Base-by-base conservation (phyloP, 306 rosid genomes). In the Prunus davidiana region DNA sequence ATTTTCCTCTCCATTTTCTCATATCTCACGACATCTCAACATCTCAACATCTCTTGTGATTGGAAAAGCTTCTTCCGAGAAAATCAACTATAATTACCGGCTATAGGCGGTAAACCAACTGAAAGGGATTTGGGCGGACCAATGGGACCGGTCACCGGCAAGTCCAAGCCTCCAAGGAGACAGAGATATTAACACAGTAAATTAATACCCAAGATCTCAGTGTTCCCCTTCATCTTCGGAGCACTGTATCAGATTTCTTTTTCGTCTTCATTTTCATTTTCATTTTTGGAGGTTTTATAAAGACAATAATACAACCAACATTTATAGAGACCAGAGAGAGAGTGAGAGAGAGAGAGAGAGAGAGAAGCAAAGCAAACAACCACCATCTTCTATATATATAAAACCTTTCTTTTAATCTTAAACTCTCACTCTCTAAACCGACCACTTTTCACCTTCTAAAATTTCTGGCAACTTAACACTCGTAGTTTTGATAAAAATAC, bases 171-270 rank as follows among this genome's bases (percentile, higher is more conserved):
- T 15, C 56, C 8, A 24, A 24, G 25, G 43, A 71, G 68, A 64
- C 80, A 79, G 25, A 76, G 82, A 85, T 73, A 56, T 69, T 52
- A 64, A 28, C 67, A 68, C 57, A 51, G 69, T 65, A 58, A 76
- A 72, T 24, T n/a, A 73, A 43, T 57, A 66, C 79, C 18, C 32
- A 61, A 65, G 80, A 80, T 86, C 67, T 82, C 67, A 57, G 34
- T 73, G 76, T 58, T 79, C 32, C 78, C 72, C 78, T 74, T 70
- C 46, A 66, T 56, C 81, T 41, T 74, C 56, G 86, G 77, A 65
- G 69, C 24, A 46, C 61, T 8, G 50, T 69, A 27, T 30, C 51
- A 27, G 27, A 15, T 54, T 65, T 16, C 38, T 38, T 68, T 67
- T 60, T 57, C 38, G 8, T 38, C 50, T 16, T 43, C 18, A 3